A percentile compares a stretch with the other conserved stretches of the same genome.
These are phyloP conservation scores for Leccinum subrobustum DNA, from an alignment of 1,284 basidiomycete genomes.

Conservation along the genomic window DNA sequence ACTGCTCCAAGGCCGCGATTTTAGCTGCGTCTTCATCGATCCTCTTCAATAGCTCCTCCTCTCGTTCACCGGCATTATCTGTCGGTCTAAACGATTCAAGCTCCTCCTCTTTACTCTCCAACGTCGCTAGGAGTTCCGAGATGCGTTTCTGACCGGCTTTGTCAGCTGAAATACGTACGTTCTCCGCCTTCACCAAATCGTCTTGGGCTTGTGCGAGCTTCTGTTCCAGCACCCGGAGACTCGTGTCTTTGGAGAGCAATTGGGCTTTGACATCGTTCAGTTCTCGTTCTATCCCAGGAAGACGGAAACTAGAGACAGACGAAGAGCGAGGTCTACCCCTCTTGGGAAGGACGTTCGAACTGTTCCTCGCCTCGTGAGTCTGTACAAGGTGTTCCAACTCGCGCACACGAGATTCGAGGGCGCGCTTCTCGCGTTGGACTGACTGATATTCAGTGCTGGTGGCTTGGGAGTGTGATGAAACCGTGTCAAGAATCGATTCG, in stretches of 20 bases:
- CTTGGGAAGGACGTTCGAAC: conserved; percentile 31
- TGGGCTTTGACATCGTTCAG: conserved; percentile 44
- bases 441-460: conserved; percentile 43
- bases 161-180: conserved; percentile 58
- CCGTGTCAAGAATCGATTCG: conserved; percentile 53
- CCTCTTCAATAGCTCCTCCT: conserved; percentile 54
- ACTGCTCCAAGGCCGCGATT: conserved; percentile 49
- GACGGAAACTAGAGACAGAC: conserved; percentile 45
- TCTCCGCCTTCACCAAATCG: conserved; percentile 52
- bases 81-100: conserved; percentile 44
- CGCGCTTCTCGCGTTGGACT: conserved; percentile 54
- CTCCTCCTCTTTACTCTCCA: conserved; percentile 59
- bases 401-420: conserved; percentile 51
- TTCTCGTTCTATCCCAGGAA: conserved; percentile 54
- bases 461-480: conserved; percentile 53
- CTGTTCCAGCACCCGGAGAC: conserved; percentile 41
- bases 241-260: conserved; percentile 43
- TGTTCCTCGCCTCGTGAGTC: conserved; percentile 33
- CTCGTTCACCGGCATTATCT: conserved; percentile 40
- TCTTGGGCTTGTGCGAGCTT: conserved; percentile 49
- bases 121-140: conserved; percentile 39
- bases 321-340: conserved; percentile 45
- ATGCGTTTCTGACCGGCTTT: conserved; percentile 43
- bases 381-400: conserved; percentile 52
- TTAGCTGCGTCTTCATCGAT: conserved; percentile 68